Evolutionary conservation across 176 grass and related monocot species (phyloP), one percentile per base, ranked within the genome.

Genomic region (Phoenix roebelenii): DNA sequence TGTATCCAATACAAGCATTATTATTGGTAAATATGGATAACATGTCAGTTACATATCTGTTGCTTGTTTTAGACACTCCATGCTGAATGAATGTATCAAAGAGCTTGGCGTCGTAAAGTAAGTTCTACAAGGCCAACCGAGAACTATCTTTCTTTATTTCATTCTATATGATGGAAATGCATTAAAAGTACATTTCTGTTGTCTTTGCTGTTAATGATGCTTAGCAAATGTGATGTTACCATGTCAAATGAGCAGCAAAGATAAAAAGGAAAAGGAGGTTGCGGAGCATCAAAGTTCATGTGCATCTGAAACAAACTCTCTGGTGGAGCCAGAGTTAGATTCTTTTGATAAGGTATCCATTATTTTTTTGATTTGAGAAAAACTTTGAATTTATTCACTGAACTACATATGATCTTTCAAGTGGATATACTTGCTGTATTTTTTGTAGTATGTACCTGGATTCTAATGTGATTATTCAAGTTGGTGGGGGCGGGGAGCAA

Each of bases 271-370:
- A 67, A 70, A 55, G 15, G 61, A 75, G 22, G 58, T 54, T 53
- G 16, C 74, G 20, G 86, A 80, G 60, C 63, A 64, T 52, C 61
- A 53, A 73, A 77, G 71, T 49, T 52, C 63, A 52, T 59, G 17
- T 64, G 67, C 59, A 70, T 19, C 64, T 54, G 48, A 61, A 80
- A 64, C 67, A 50, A 72, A 74, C 14, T 52, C 73, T 32, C 51
- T 64, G 62, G 58, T 72, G 58, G 55, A 64, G 26, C 77, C 48
- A 55, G 83, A 85, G 15, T 74, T 89, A 71, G 74, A 81, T 71
- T 92, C 93, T 29, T 85, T 98, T 83, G 88, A 98, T 73, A 82
- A 98, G 93, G 93, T 98, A 87, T 66, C 67, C 16, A 4, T 55
- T 12, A 49, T 54, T 25, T 23, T 30, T 62, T 49, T 70, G 1